A percentile compares a stretch with the other conserved stretches of the same genome.
phyloP scores from a whole-genome alignment of 352 stramenopile species.

The Globisporangium barbulae region DNA sequence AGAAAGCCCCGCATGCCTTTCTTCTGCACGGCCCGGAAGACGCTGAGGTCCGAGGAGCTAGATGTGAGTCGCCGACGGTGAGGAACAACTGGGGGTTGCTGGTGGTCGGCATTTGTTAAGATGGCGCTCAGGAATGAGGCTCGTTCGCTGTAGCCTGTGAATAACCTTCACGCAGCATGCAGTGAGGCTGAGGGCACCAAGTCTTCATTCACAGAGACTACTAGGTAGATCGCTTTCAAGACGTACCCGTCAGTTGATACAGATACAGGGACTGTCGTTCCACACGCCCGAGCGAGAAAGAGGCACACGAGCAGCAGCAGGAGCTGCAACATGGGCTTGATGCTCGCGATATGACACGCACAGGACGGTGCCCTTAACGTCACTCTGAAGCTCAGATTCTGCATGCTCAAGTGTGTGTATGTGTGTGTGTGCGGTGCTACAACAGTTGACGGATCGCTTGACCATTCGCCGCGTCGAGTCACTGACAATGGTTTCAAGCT shows the following conservation, averaged over 20 bases:
- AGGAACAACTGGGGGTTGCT: not conserved
- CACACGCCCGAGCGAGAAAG: not conserved
- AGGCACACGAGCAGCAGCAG: not conserved
- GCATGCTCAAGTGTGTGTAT: not conserved
- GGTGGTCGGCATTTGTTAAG: not conserved
- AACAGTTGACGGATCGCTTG: not conserved
- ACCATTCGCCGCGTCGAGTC: not conserved
- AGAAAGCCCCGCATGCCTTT: constrained; percentile 60
- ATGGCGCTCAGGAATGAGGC: not conserved
- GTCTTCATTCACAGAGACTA: not conserved
- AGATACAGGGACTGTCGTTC: not conserved
- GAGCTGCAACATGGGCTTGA: too few relatives aligned
- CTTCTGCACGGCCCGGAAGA: constrained; percentile 36
- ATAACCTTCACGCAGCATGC: not conserved
- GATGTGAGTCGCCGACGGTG: constrained; percentile 6
- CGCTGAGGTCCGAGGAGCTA: constrained; percentile 14
- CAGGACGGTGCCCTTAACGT: not conserved
- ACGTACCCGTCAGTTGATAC: constrained; percentile 1
- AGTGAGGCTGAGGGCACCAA: not conserved
- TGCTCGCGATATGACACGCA: not conserved
- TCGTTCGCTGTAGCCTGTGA: not conserved
- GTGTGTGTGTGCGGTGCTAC: not conserved
- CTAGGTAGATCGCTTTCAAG: not conserved
- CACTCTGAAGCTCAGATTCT: not conserved
- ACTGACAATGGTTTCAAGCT: not conserved